Conservation (phyloP, 2,329 filamentous ascomycete species). For the Thielaviopsis euricoi region DNA sequence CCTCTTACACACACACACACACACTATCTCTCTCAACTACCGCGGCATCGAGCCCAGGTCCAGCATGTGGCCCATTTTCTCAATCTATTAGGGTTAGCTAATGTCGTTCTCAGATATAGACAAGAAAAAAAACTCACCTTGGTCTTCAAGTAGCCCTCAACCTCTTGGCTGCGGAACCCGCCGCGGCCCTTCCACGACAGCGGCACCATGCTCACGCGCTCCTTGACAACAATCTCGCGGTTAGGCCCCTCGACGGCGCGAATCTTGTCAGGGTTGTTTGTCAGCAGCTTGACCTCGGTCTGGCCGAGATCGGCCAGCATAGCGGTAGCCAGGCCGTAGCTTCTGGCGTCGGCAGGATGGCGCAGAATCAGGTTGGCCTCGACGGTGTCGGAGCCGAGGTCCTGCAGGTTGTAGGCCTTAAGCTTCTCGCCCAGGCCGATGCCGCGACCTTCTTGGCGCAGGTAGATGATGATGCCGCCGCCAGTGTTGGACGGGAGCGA, state of each 20-base stretch:
- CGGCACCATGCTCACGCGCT: slow-evolving; percentile 90
- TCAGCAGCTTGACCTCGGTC: slow-evolving; percentile 62
- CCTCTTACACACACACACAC: too few relatives aligned
- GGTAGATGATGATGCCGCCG: slow-evolving; percentile 86
- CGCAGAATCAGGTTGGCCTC: slow-evolving; percentile 83
- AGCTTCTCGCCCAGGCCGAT: slow-evolving; percentile 92
- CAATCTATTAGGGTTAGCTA: slow-evolving; percentile 38
- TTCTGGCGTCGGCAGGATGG: slow-evolving; percentile 86
- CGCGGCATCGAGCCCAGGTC: slow-evolving; percentile 28
- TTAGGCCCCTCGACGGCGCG: slow-evolving; percentile 84
- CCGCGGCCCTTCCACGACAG: slow-evolving; percentile 77
- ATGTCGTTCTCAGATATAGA: too few relatives aligned
- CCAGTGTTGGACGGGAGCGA: slow-evolving; percentile 43
- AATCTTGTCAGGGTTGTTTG: slow-evolving; percentile 97
- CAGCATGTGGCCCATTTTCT: slow-evolving; percentile 75
- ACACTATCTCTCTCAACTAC: too few relatives aligned
- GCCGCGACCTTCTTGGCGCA: slow-evolving; percentile 87
- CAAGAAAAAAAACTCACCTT: slow-evolving; percentile 48
- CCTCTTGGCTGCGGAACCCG: slow-evolving; percentile 73
- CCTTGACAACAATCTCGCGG: slow-evolving; percentile 70
- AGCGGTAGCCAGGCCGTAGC: slow-evolving; percentile 89
- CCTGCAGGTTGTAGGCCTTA: slow-evolving; percentile 95
- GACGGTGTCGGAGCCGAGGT: slow-evolving; percentile 92
- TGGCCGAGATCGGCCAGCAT: slow-evolving; percentile 81
- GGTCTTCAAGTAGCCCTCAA: slow-evolving; percentile 85